Conservation (phyloP, 177 flowering plant species). For the Tripterygium wilfordii region DNA sequence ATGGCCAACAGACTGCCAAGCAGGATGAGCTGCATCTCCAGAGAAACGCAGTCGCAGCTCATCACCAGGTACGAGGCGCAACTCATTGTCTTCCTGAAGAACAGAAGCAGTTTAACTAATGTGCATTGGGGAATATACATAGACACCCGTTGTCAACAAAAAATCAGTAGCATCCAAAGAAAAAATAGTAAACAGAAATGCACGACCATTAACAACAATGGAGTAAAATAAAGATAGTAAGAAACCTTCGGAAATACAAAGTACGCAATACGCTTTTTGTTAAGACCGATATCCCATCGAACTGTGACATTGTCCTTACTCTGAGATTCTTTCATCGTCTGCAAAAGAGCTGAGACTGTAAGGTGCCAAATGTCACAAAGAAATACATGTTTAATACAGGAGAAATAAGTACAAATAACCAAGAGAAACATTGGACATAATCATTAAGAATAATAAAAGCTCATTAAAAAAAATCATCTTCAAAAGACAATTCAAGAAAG, state of each 20-base stretch:
- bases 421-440: too few relatives aligned
- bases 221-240: not conserved
- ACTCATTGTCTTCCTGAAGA: conserved; percentile 99
- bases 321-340: conserved; percentile 99
- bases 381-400: too few relatives aligned
- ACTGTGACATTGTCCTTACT: conserved; percentile 95
- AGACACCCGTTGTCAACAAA: not conserved
- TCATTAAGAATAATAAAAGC: not conserved
- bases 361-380: too few relatives aligned
- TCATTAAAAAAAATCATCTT: not conserved
- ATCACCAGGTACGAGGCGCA: conserved; percentile 98
- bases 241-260: conserved; percentile 96
- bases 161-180: not conserved
- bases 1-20: conserved; percentile 99
- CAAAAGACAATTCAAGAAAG: not conserved
- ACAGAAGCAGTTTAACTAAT: conserved; percentile 8
- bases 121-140: not conserved
- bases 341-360: conserved; percentile 8
- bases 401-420: too few relatives aligned
- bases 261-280: conserved; percentile 96
- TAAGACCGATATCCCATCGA: conserved; percentile 98
- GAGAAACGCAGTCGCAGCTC: conserved; percentile 93
- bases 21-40: conserved; percentile 95
- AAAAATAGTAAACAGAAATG: not conserved
- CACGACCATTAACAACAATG: too few relatives aligned